A percentile compares a stretch with the other conserved stretches of the same genome.
phyloP scores from a whole-genome alignment of 192 early-diverging fungal genomes.

The Coemansia sp. region DNA sequence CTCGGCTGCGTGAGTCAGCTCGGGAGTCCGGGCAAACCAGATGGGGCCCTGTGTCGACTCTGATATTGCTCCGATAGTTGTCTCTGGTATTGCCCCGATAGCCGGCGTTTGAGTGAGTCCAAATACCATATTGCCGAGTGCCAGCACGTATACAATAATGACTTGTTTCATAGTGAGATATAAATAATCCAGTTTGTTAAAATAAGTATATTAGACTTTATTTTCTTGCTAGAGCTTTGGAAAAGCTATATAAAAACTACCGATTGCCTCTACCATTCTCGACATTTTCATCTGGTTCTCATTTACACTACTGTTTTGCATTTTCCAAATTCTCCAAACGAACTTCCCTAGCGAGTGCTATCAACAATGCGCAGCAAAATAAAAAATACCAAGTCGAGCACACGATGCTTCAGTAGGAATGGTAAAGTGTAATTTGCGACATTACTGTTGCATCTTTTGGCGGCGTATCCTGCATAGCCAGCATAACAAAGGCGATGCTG shows the following conservation, averaged over 20 bases:
- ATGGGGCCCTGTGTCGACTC: slow-evolving; percentile 13
- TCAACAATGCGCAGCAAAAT: not conserved
- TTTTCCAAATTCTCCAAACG: not conserved
- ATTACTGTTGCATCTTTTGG: not conserved
- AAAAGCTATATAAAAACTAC: too few species aligned
- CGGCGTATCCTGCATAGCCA: not conserved
- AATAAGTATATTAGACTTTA: too few species aligned
- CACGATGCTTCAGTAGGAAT: not conserved
- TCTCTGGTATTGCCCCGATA: not conserved
- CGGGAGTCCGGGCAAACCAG: slow-evolving; percentile 31
- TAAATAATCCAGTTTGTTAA: not conserved
- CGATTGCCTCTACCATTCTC: too few species aligned
- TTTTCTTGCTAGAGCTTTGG: too few species aligned
- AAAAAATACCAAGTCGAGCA: not conserved
- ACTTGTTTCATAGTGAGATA: not conserved
- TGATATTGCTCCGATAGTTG: not conserved
- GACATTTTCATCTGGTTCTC: not conserved
- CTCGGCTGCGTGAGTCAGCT: not conserved
- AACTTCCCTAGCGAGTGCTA: not conserved
- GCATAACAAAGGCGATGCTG: not conserved
- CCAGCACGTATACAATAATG: not conserved
- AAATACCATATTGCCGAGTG: not conserved
- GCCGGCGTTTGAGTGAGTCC: not conserved
- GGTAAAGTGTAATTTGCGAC: not conserved
- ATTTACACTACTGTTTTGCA: slow-evolving; percentile 1